Conservation (phyloP, 345 rosid species). For the Populus ilicifolia region DNA sequence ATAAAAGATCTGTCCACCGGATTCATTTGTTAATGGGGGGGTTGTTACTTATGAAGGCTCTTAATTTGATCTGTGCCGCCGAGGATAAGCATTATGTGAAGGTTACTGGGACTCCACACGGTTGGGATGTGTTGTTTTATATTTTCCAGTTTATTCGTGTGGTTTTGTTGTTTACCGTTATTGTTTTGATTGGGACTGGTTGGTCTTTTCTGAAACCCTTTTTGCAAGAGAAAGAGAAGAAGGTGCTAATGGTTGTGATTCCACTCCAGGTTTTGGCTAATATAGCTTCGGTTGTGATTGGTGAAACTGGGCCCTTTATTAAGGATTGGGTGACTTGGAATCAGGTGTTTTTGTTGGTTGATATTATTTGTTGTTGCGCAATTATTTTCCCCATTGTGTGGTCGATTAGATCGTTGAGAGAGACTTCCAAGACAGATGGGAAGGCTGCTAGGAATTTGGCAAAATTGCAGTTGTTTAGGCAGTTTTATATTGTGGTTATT, state of each 20-base stretch:
- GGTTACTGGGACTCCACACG: slow-evolving; percentile 91
- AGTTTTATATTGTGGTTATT: slow-evolving; percentile 84
- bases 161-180: slow-evolving; percentile 82
- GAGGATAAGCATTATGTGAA: slow-evolving; percentile 84
- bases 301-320: slow-evolving; percentile 87
- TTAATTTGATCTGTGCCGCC: slow-evolving; percentile 86
- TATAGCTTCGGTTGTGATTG: slow-evolving; percentile 81
- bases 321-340: slow-evolving; percentile 95
- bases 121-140: slow-evolving; percentile 90
- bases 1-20: slow-evolving; percentile 60
- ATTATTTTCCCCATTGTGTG: slow-evolving; percentile 95
- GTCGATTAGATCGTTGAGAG: slow-evolving; percentile 85
- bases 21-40: slow-evolving; percentile 84
- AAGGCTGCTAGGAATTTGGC: slow-evolving; percentile 89
- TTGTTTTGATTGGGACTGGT: slow-evolving; percentile 92
- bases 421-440: slow-evolving; percentile 88
- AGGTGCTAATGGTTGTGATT: slow-evolving; percentile 87
- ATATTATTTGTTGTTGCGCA: slow-evolving; percentile 88
- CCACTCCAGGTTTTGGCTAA: slow-evolving; percentile 95
- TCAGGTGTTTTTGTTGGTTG: slow-evolving; percentile 81
- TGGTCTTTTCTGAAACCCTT: slow-evolving; percentile 97
- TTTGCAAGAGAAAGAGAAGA: slow-evolving; percentile 96
- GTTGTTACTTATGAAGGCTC: slow-evolving; percentile 71
- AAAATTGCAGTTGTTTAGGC: slow-evolving; percentile 76
- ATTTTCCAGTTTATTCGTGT: slow-evolving; percentile 85